Evolutionary conservation across 2,329 filamentous ascomycete genomes (phyloP), one percentile per base, ranked within the genome.

Genomic region (Botrytis galanthina): DNA sequence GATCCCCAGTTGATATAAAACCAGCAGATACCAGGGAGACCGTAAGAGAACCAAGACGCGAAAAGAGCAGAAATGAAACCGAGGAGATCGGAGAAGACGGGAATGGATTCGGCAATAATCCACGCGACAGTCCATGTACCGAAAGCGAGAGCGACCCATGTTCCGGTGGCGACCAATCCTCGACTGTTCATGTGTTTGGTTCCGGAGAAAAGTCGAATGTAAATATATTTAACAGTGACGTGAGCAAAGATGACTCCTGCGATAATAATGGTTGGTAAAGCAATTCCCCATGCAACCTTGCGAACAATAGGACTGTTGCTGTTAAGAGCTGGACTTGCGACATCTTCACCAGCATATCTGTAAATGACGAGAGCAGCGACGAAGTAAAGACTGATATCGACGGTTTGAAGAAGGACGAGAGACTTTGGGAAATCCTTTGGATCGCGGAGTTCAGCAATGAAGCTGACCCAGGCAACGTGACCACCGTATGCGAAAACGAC

Each of bases 191-290:
- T 10, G 44, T 63, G 18, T 26, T 72, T 60, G n/a, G 87, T 90
- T 74, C 87, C 86, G 83, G 71, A 44, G 46, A 92, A 92, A 12
- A 90, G 80, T 44, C 91, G 87, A 5, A 88, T 82, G 78, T 91
- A 93, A 73, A 92, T 83, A 77, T 91, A 91, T 78, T 91, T 92
- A 72, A 85, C 85, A 3, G 89, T 89, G 2, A 93, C 88, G 74
- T 91, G 88, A 20, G 87, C 90, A 79, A 92, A 90, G 75, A 93
- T 91, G 10, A 92, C 90, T 71, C 91, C 91, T 0, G 91, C 89
- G 68, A 93, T 88, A 66, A 93, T 84, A 73, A 93, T 93, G 3
- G 90, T 92, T 2, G 91, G 91, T 3, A 91, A 84, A 0, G 91
- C 91, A 74, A 93, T 84, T 37, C 89, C 90, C 82, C 89, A 93